Evolutionary conservation across 352 stramenopile species (phyloP), one percentile per base, ranked within the genome.

Genomic region (Pythium guiyangense): DNA sequence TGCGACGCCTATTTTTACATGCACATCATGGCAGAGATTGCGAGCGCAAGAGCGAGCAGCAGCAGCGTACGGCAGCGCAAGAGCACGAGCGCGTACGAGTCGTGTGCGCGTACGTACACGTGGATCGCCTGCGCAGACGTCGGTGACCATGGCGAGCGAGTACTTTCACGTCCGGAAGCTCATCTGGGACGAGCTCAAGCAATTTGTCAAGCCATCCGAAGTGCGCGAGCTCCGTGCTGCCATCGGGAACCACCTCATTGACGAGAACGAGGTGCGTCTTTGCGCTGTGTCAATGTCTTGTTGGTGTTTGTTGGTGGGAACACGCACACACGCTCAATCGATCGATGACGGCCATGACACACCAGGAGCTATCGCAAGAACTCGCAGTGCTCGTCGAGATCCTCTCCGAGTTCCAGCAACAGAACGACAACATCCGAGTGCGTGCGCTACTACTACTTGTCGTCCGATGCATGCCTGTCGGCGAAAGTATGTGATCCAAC

Each of bases 341-440:
- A 14, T 14, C 29, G 11, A 22, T 22, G 22, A 22, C 1, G 22
- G 1, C 1, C 20, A 22, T 20, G 44, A 22, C 45, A 4, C 17
- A 14, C 4, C 46, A 86, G 71, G 71, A 86, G 49, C 59, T 93
- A 20, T 63, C 69, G 20, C 64, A 74, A 31, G 83, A 93, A 48
- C 64, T 93, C 17, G 48, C 58, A 2, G 70, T 79, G 39, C 63
- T 93, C 11, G 79, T 80, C 6, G 78, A 93, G 57, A 91, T 93
- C 47, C 58, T 93, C 29, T 67, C 73, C 14, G 83, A 93, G 56
- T 93, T 87, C 25, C 83, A 93, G 60, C 77, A 86, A 49, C 75
- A 88, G 54, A 93, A 86, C 40, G 83, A 93, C 55, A 57, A 59
- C 27, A 86, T 93, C 56, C 70, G 83, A n/a, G 83, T 91, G 57